Base-by-base conservation (phyloP, 148 eudicot genomes). In the Nepenthes mirabilis region DNA sequence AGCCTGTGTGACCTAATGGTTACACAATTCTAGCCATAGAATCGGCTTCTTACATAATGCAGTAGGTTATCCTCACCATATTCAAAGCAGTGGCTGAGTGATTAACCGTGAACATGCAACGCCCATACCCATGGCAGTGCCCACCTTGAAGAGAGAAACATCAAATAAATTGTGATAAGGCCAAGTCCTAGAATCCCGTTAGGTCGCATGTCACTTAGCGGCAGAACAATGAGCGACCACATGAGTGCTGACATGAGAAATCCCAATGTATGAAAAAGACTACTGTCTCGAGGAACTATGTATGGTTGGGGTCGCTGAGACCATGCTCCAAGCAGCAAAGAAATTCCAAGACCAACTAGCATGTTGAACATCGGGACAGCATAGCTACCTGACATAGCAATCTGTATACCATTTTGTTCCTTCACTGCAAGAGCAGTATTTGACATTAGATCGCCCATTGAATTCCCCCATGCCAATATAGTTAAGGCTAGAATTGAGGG, bases 321-420 rank as follows among this genome's bases (percentile, higher is more conserved):
- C 81, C 85, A 82, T 13, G 91, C 81, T 69, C 81, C 85, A 5
- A 75, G 49, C 9, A 85, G 71, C 76, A 85, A 52, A 1, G 87
- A 80, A 13, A 85, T 43, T 34, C 91, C 91, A 43, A 85, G 56
- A 14, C 91, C 91, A 7, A 68, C 70, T 13, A 82, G 71, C 10
- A 79, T 77, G 52, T 86, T 86, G 59, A 86, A 83, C 93, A 80
- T 82, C n/a, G 91, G 91, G 45, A 85, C 88, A 0, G 91, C 91
- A 47, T 69, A 80, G 67, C 88, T 73, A 2, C 91, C 93, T 0
- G 88, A 83, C 82, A 86, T 82, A 8, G 93, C 88, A 56, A 86
- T 80, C 58, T 86, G 93, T 37, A 74, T 74, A 11, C 93, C 93
- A 1, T 83, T 74, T 7, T 12, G 65, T 48, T 76, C 80, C 33